Evolutionary conservation across 2,329 filamentous ascomycete genomes (phyloP).

Genomic region (Hymenoscyphus scutula): DNA sequence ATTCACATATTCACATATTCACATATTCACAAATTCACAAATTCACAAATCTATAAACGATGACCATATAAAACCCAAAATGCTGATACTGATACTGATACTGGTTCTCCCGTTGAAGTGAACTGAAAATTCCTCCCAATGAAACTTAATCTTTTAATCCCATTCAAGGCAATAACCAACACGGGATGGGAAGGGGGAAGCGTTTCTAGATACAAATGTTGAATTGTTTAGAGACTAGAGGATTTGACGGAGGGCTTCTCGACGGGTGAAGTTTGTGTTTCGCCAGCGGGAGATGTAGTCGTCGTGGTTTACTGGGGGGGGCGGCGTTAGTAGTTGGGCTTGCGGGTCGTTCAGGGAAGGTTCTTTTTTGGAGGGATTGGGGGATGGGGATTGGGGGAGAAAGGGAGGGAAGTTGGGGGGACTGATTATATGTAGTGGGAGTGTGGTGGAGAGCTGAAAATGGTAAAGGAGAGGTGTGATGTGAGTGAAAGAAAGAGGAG

Average conservation of each 20-base stretch:
- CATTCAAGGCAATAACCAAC: too few relatives aligned
- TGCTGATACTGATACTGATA: too few relatives aligned
- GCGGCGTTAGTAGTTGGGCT: not conserved
- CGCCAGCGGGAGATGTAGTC: conserved; percentile 77
- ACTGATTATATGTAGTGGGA: not conserved
- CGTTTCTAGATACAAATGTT: not conserved
- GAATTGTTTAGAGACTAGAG: not conserved
- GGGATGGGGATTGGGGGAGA: not conserved
- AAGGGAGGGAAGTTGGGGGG: not conserved
- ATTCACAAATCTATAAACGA: too few relatives aligned
- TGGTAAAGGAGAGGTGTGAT: not conserved
- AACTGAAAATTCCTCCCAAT: too few relatives aligned
- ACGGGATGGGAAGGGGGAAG: too few relatives aligned
- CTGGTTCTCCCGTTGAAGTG: too few relatives aligned
- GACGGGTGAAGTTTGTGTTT: conserved; percentile 59
- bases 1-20: too few relatives aligned
- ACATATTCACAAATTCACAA: too few relatives aligned
- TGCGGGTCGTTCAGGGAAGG: too few relatives aligned
- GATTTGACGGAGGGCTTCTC: conserved; percentile 30
- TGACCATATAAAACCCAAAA: too few relatives aligned
- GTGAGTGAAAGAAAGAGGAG: too few relatives aligned
- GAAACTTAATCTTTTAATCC: too few relatives aligned
- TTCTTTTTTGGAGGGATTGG: not conserved
- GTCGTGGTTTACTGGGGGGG: conserved; percentile 65
- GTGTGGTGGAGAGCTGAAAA: not conserved